phyloP scores from a whole-genome alignment of 2,329 filamentous ascomycete genomes.

The Aspergillus fijiensis region DNA sequence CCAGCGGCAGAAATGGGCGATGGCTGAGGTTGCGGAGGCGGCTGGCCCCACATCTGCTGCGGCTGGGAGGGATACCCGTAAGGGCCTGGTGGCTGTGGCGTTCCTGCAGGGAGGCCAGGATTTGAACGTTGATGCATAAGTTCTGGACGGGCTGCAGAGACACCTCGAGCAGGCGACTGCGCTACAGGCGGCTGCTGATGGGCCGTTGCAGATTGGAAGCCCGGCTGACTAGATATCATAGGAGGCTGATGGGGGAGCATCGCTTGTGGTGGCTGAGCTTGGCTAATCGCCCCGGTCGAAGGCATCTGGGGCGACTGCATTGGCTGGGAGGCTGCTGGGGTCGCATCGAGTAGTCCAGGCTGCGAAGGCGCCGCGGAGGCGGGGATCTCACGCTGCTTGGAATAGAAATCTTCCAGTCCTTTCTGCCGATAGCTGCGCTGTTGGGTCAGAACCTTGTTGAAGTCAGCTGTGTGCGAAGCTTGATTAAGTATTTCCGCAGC shows the following conservation, averaged over 20 bases:
- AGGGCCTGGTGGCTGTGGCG: conserved; percentile 43
- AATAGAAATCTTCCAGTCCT: conserved; percentile 79
- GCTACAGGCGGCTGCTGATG: conserved; percentile 45
- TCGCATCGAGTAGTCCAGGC: conserved; percentile 32
- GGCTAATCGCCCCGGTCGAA: conserved; percentile 34
- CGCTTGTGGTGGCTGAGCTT: conserved; percentile 35
- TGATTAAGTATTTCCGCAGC: conserved; percentile 80
- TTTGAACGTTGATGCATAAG: conserved; percentile 68
- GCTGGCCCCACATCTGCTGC: conserved; percentile 68
- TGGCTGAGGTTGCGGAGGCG: conserved; percentile 62
- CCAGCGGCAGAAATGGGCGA: conserved; percentile 49
- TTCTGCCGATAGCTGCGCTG: conserved; percentile 76
- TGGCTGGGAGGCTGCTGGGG: conserved; percentile 39
- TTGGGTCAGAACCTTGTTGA: conserved; percentile 79
- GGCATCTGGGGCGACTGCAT: conserved; percentile 41
- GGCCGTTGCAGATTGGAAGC: conserved; percentile 65
- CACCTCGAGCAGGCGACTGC: conserved; percentile 70
- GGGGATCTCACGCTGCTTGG: conserved; percentile 76
- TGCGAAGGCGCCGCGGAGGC: conserved; percentile 42
- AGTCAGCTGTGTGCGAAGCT: conserved; percentile 84
- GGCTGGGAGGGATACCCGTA: conserved; percentile 61
- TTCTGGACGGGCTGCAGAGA: conserved; percentile 60
- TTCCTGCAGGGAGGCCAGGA: conserved; percentile 53
- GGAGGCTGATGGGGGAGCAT: conserved; percentile 45
- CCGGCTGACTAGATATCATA: conserved; percentile 52